Evolutionary conservation across 2,329 filamentous ascomycete species (phyloP).

Genomic region (Achaetomium macrosporum): DNA sequence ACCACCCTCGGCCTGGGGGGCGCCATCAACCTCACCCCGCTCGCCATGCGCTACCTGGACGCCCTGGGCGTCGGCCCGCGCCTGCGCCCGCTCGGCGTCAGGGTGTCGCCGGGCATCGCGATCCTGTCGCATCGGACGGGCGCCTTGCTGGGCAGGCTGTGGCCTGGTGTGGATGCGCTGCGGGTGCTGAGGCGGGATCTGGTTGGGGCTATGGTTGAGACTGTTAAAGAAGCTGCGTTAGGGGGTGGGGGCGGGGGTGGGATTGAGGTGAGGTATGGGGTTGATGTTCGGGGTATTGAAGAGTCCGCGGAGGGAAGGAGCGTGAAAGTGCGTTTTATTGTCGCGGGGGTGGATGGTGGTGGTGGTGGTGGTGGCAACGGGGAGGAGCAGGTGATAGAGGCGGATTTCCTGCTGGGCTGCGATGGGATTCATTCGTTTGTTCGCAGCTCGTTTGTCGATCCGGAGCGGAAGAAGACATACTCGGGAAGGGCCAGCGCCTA

Average conservation of each 20-base stretch:
- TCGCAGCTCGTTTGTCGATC: conserved; percentile 1
- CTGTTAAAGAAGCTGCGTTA: background rate
- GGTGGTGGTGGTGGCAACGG: background rate
- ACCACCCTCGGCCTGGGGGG: background rate
- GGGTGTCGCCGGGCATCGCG: background rate
- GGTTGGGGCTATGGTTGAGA: background rate
- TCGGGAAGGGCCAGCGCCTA: background rate
- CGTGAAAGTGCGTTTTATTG: background rate
- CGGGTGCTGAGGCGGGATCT: background rate
- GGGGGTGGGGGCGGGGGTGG: too few relatives aligned
- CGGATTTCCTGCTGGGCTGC: background rate
- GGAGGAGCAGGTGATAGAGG: background rate
- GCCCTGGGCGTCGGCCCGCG: background rate
- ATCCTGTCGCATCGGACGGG: background rate
- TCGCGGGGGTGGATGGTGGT: too few relatives aligned
- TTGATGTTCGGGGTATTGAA: background rate
- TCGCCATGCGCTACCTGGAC: conserved; percentile 4
- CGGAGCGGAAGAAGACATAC: background rate
- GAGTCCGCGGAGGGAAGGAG: background rate
- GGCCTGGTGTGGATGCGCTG: background rate
- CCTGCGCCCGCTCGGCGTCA: background rate
- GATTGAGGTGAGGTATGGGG: background rate
- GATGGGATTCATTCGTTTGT: conserved; percentile 1
- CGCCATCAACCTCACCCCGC: conserved; percentile 1
- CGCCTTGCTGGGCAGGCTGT: background rate